A percentile compares a stretch with the other conserved stretches of the same genome.
Evolutionary conservation across 1,139 yeast genomes (phyloP).

Genomic region (Yamadazyma trypodendri): DNA sequence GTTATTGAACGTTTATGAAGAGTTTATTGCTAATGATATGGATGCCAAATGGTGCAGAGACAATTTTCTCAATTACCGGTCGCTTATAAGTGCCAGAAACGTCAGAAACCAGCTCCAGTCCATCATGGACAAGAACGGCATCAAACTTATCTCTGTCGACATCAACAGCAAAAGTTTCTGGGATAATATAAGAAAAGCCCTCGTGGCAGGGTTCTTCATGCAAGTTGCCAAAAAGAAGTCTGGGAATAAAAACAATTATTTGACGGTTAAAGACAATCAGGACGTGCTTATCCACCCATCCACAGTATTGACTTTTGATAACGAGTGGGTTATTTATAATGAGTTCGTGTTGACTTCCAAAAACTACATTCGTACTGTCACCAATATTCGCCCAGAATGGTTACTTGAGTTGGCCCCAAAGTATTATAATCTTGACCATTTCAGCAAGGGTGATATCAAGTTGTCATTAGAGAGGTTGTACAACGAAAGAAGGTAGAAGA

Average conservation of each 20-base stretch:
- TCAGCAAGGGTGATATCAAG: conserved; percentile 80
- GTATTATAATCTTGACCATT: conserved; percentile 73
- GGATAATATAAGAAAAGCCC: conserved; percentile 78
- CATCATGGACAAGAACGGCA: conserved; percentile 77
- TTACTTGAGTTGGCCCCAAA: conserved; percentile 82
- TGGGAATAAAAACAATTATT: conserved; percentile 63
- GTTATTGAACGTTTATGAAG: conserved; percentile 82
- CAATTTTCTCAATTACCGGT: conserved; percentile 79
- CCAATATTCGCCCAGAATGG: conserved; percentile 93
- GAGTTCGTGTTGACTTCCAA: conserved; percentile 93
- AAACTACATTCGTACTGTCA: conserved; percentile 92
- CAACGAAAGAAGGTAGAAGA: conserved; percentile 2
- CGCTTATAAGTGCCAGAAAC: conserved; percentile 78
- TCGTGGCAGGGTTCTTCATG: conserved; percentile 95
- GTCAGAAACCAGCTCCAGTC: conserved; percentile 82
- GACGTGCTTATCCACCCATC: conserved; percentile 93
- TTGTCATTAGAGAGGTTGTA: conserved; percentile 64
- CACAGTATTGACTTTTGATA: conserved; percentile 80
- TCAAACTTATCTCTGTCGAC: conserved; percentile 70
- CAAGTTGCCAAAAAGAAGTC: conserved; percentile 90
- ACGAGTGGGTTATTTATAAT: conserved; percentile 92
- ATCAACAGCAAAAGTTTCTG: conserved; percentile 66
- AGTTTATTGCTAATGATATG: conserved; percentile 57
- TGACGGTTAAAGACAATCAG: conserved; percentile 93
- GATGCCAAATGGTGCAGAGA: conserved; percentile 94